These are phyloP conservation scores for Oxyria digyna DNA, from an alignment of 148 eudicot genomes.

Conservation along the genomic window DNA sequence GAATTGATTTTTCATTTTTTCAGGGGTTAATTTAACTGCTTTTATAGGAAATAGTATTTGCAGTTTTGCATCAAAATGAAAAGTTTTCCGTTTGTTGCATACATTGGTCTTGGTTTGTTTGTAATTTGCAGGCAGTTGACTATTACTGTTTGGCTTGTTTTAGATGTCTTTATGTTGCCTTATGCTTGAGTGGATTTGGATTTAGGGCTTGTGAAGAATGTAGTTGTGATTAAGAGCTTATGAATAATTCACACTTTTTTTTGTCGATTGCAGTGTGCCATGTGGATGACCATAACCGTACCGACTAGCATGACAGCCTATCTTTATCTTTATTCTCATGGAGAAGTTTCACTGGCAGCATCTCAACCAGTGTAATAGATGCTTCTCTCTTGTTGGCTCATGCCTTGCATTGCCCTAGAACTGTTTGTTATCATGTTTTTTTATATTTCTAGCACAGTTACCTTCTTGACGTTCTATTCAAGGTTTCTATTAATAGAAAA, in stretches of 20 bases:
- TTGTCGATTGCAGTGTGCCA: slow-evolving; percentile 70
- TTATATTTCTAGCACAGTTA: not conserved
- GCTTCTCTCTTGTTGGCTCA: slow-evolving; percentile 31
- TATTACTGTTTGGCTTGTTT: not conserved
- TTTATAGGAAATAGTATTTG: not conserved
- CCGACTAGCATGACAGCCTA: slow-evolving; percentile 99
- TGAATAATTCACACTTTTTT: not conserved
- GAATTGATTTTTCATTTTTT: not conserved
- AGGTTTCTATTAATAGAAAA: not conserved
- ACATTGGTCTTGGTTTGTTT: not conserved
- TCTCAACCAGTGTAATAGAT: slow-evolving; percentile 99
- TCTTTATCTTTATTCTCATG: slow-evolving; percentile 97
- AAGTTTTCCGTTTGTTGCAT: not conserved
- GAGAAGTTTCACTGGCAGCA: slow-evolving; percentile 95
- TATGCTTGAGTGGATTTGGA: too few species aligned
- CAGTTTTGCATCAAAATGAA: not conserved
- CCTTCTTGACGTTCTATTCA: not conserved
- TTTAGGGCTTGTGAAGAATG: not conserved
- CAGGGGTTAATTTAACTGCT: not conserved
- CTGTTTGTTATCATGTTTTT: not conserved
- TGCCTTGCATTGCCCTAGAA: slow-evolving; percentile 1
- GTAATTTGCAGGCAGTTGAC: not conserved
- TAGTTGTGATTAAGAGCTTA: not conserved
- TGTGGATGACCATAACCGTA: slow-evolving; percentile 95
- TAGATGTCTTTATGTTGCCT: not conserved